Conservation (phyloP, 768 basidiomycete species). For the Leucocoprinus sp. region DNA sequence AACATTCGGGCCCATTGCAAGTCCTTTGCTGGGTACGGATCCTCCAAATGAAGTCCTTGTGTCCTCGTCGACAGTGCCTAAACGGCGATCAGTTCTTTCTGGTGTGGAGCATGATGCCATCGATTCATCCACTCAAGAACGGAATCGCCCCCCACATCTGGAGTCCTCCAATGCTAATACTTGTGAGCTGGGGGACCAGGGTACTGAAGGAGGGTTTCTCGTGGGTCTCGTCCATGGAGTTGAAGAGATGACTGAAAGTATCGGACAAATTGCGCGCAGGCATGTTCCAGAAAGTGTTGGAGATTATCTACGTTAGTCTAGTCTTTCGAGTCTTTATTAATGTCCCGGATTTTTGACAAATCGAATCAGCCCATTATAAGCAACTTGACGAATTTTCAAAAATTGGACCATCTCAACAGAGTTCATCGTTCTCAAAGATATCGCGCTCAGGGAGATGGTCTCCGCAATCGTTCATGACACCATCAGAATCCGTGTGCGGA, state of each 20-base stretch:
- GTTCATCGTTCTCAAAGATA: no score
- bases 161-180: not conserved
- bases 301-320: not conserved
- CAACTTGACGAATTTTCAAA: no score
- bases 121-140: not conserved
- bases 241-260: not conserved
- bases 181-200: not conserved
- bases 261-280: not conserved
- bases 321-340: not conserved
- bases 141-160: not conserved
- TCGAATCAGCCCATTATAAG: no score
- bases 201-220: not conserved
- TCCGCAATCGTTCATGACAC: no score
- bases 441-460: no score
- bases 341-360: no score
- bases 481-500: no score
- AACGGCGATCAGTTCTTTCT: not conserved
- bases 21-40: not conserved
- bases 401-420: no score
- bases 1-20: no score
- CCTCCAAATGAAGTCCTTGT: not conserved
- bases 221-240: not conserved
- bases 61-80: not conserved
- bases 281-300: conserved; percentile 2
- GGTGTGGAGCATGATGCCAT: not conserved